A percentile compares a stretch with the other conserved stretches of the same genome.
These are phyloP conservation scores for Plectranthus barbatus DNA, from an alignment of 257 asterid genomes.

Conservation along the genomic window DNA sequence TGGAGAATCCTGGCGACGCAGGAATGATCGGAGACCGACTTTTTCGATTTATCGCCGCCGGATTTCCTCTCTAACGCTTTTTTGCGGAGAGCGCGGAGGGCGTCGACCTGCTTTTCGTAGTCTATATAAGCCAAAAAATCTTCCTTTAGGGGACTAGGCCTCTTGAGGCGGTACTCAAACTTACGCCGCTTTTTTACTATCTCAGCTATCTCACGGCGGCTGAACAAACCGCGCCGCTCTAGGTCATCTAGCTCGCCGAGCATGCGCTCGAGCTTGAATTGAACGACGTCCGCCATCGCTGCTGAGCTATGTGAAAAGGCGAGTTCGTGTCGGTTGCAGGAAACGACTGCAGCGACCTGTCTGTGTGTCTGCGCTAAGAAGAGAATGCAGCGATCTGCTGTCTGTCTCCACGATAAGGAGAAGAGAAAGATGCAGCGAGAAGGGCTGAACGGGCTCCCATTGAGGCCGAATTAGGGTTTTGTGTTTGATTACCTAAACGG, in stretches of 20 bases:
- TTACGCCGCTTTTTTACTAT: conserved; percentile 86
- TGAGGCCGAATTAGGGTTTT: conserved; percentile 23
- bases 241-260: conserved; percentile 79
- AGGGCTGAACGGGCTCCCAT: conserved; percentile 9
- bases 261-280: conserved; percentile 88
- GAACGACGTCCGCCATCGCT: conserved; percentile 89
- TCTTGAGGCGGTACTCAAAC: conserved; percentile 88
- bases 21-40: conserved; percentile 64
- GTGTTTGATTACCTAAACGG: too few relatives aligned
- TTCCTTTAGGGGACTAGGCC: conserved; percentile 73
- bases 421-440: background rate
- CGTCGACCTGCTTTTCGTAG: conserved; percentile 72
- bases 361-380: background rate
- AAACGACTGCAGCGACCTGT: background rate
- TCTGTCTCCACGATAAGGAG: too few relatives aligned
- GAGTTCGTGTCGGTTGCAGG: too few relatives aligned
- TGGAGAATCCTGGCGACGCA: conserved; percentile 66
- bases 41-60: conserved; percentile 41
- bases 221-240: conserved; percentile 68
- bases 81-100: conserved; percentile 62
- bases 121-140: conserved; percentile 69
- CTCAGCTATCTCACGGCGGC: conserved; percentile 69
- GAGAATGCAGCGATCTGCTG: background rate
- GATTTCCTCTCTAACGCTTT: conserved; percentile 29
- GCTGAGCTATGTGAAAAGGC: background rate